Evolutionary conservation across 495 filamentous ascomycete genomes (phyloP).

Genomic region (Melanomma pulvis-pyrius): DNA sequence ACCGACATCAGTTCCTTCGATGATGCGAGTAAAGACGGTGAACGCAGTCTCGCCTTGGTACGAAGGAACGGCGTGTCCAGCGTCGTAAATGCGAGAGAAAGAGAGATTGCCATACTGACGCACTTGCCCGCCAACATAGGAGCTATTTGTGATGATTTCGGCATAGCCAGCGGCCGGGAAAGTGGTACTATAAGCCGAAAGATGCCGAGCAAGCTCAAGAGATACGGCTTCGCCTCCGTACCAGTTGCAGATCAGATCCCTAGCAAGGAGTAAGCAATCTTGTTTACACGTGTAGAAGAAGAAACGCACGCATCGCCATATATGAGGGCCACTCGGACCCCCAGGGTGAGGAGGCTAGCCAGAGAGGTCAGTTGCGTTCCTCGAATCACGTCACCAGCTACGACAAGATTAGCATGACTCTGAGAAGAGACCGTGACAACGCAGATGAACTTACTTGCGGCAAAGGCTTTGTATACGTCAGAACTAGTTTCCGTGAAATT

Average conservation of each 20-base stretch:
- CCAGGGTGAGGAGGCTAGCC: conserved; percentile 38
- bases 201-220: conserved; percentile 32
- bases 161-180: conserved; percentile 54
- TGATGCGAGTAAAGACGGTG: conserved; percentile 46
- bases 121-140: conserved; percentile 46
- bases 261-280: not conserved
- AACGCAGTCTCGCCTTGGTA: conserved; percentile 51
- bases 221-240: conserved; percentile 46
- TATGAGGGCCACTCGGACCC: conserved; percentile 44
- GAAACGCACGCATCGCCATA: conserved; percentile 42
- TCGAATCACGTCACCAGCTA: conserved; percentile 43
- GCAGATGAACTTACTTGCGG: conserved; percentile 23
- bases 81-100: conserved; percentile 48
- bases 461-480: conserved; percentile 32
- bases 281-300: not conserved
- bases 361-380: conserved; percentile 40
- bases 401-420: not conserved
- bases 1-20: conserved; percentile 43
- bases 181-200: conserved; percentile 53
- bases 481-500: conserved; percentile 43
- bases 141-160: conserved; percentile 56
- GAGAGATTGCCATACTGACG: conserved; percentile 49
- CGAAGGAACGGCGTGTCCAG: conserved; percentile 47
- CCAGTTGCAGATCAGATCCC: conserved; percentile 49
- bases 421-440: not conserved